Conservation (phyloP, 805 yeast species). For the Monosporozyma aquatica region DNA sequence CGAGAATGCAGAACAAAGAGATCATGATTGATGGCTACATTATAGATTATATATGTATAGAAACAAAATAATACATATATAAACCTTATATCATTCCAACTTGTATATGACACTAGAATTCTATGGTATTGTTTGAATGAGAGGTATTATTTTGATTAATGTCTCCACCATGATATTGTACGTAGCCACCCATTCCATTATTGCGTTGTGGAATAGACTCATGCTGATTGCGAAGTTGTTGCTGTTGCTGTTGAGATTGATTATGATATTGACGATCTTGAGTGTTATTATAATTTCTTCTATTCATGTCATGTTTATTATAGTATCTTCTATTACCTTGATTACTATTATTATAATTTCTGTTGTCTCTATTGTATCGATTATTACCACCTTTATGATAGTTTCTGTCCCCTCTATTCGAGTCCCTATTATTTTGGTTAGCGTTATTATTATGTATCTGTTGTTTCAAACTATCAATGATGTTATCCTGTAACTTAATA, state of each 20-base stretch:
- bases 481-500: slow-evolving; percentile 64
- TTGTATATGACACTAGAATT: not conserved
- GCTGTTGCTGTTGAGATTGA: slow-evolving; percentile 7
- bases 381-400: slow-evolving; percentile 24
- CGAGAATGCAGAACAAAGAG: too few species aligned
- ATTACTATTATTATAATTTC: slow-evolving; percentile 24
- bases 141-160: slow-evolving; percentile 4
- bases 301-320: slow-evolving; percentile 5
- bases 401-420: slow-evolving; percentile 25
- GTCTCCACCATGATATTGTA: slow-evolving; percentile 19
- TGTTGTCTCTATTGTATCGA: slow-evolving; percentile 17
- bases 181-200: slow-evolving; percentile 28
- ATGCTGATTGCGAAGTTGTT: slow-evolving; percentile 7
- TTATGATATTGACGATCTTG: slow-evolving; percentile 15
- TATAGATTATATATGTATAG: slow-evolving; percentile 1
- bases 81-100: too few species aligned
- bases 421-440: slow-evolving; percentile 28
- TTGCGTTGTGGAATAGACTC: slow-evolving; percentile 6
- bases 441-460: slow-evolving; percentile 45
- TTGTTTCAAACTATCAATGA: slow-evolving; percentile 68
- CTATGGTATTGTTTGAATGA: not conserved
- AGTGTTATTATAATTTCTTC: slow-evolving; percentile 15
- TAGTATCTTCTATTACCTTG: slow-evolving; percentile 8
- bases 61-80: too few species aligned
- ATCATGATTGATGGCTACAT: too few species aligned